phyloP scores from a whole-genome alignment of 139 green algal species.

The Mesostigma viride region DNA sequence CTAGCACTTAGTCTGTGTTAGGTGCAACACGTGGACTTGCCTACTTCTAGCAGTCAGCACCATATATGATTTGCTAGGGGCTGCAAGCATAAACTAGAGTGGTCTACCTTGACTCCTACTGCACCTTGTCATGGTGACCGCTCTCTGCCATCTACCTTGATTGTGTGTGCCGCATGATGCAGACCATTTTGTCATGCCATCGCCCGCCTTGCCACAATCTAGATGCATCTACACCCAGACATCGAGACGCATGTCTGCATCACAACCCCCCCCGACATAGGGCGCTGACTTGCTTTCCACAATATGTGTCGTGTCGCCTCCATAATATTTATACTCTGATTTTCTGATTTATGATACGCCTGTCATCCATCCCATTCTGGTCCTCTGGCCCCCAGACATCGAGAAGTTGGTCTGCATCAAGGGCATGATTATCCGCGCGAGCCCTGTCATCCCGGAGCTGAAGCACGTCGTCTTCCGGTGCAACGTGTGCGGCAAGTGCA shows the following conservation, averaged over 20 bases:
- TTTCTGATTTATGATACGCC: slow-evolving; percentile 13
- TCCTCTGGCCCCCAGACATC: too few species aligned
- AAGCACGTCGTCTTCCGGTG: slow-evolving; percentile 44
- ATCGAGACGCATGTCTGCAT: slow-evolving; percentile 55
- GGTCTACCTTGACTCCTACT: too few species aligned
- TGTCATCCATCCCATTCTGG: too few species aligned
- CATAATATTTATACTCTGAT: slow-evolving; percentile 11
- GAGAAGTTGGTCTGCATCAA: slow-evolving; percentile 64
- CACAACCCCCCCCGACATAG: background rate
- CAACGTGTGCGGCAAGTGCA: slow-evolving; percentile 27
- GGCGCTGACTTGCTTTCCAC: background rate
- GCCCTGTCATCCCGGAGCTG: slow-evolving; percentile 83
- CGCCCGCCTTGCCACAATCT: background rate
- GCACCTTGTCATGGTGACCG: too few species aligned
- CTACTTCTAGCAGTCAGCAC: background rate
- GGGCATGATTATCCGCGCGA: slow-evolving; percentile 90
- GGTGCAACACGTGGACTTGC: background rate
- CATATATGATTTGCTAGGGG: background rate
- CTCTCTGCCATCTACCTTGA: too few species aligned
- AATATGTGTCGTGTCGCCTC: background rate
- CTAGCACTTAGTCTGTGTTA: background rate
- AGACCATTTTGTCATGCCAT: too few species aligned
- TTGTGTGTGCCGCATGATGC: too few species aligned
- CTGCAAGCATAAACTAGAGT: too few species aligned
- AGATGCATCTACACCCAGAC: slow-evolving; percentile 33